These are phyloP conservation scores for Tricholoma bakamatsutake DNA, from an alignment of 768 basidiomycete species.

Conservation along the genomic window DNA sequence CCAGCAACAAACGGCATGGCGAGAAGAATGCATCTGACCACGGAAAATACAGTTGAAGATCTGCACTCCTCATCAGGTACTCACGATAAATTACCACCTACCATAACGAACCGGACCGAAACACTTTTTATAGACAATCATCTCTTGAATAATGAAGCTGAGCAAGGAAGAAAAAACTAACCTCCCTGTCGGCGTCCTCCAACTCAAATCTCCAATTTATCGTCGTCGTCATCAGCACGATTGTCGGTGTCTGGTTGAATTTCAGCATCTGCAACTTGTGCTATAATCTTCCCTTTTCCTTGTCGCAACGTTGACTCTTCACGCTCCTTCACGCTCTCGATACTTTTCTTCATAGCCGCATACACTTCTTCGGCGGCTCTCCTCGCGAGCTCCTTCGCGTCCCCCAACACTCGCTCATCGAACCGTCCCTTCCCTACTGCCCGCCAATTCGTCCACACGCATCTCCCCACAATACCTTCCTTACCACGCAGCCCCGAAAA, in stretches of 20 bases:
- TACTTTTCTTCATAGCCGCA: conserved; percentile 37
- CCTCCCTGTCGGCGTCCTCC: neutral
- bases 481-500: conserved; percentile 27
- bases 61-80: no score
- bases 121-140: no score
- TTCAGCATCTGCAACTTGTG: conserved; percentile 12
- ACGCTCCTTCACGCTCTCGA: conserved; percentile 17
- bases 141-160: neutral
- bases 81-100: no score
- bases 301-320: neutral
- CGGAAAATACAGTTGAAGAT: no score
- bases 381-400: conserved; percentile 45
- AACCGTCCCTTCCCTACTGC: conserved; percentile 18
- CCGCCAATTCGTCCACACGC: conserved; percentile 58
- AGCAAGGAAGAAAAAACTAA: neutral
- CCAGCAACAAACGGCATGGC: no score
- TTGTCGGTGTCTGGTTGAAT: conserved; percentile 3
- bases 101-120: no score
- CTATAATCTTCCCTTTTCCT: neutral
- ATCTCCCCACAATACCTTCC: conserved; percentile 18
- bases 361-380: conserved; percentile 43
- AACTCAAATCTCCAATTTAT: conserved; percentile 38
- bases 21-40: no score
- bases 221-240: conserved; percentile 27
- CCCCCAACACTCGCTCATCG: conserved; percentile 35